phyloP scores from a whole-genome alignment of 2,329 filamentous ascomycete genomes.

The Lasiodiplodia hormozganensis region DNA sequence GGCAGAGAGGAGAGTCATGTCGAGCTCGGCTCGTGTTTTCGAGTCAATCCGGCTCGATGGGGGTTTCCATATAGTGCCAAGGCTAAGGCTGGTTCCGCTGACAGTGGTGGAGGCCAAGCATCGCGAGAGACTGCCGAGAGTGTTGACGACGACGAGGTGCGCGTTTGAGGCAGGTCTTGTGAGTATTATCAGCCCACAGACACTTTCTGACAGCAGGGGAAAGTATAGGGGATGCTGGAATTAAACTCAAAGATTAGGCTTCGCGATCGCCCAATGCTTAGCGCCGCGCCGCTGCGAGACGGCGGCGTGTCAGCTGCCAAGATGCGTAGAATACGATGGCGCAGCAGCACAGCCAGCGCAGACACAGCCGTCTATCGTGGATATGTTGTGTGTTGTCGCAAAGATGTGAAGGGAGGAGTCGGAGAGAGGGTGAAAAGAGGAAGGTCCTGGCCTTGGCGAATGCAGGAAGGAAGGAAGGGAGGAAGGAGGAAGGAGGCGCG shows the following conservation, averaged over 20 bases:
- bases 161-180: not conserved
- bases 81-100: not conserved
- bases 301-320: conserved; percentile 18
- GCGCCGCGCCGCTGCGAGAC: conserved; percentile 9
- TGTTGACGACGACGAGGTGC: not conserved
- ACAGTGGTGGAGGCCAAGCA: not conserved
- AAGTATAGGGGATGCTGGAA: not conserved
- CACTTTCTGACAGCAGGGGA: not conserved
- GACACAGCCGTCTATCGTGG: not conserved
- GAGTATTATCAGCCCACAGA: not conserved
- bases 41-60: not conserved
- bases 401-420: not conserved
- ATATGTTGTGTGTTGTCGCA: not conserved
- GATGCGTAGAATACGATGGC: not conserved
- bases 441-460: not conserved
- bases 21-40: not conserved
- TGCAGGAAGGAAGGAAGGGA: not conserved
- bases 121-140: not conserved
- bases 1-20: conserved; percentile 5
- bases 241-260: conserved; percentile 11
- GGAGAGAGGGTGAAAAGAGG: not conserved
- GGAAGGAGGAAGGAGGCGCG: not conserved
- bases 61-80: conserved; percentile 1
- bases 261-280: conserved; percentile 18
- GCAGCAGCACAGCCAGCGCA: conserved; percentile 1